Percentiles rank a stretch among this genome's conserved stretches.
These are phyloP conservation scores for Cutaneotrichosporon sp. DNA, from an alignment of 1,284 basidiomycete species.

Conservation along the genomic window DNA sequence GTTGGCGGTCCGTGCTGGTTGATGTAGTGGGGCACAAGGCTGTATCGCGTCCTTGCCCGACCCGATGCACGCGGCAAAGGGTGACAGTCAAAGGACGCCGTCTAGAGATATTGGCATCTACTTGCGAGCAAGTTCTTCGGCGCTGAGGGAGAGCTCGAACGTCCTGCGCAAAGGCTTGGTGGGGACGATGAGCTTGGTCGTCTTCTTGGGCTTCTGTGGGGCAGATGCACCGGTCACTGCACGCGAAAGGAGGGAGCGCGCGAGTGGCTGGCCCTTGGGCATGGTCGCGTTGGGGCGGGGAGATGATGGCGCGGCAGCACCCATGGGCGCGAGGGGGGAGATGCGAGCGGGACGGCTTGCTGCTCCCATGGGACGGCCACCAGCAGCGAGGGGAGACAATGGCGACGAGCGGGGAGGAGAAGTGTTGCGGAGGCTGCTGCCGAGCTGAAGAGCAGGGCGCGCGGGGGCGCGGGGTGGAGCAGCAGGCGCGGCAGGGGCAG, in stretches of 20 bases:
- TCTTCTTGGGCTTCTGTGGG: constrained; percentile 18
- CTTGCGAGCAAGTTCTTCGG: constrained; percentile 36
- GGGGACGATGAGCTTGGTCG: constrained; percentile 42
- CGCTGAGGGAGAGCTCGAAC: constrained; percentile 40
- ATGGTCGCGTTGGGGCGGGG: constrained; percentile 8
- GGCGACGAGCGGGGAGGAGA: constrained; percentile 13
- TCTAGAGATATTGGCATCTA: too few species aligned
- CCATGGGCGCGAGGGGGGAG: constrained; percentile 1
- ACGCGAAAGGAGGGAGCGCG: constrained; percentile 36
- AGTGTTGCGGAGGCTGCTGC: not conserved
- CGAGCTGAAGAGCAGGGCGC: not conserved
- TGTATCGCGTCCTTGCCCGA: not conserved
- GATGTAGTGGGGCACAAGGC: not conserved
- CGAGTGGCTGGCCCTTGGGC: constrained; percentile 39
- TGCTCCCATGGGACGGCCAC: not conserved
- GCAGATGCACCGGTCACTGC: constrained; percentile 13
- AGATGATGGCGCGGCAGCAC: not conserved
- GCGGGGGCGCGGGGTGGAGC: not conserved
- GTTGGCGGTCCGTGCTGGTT: not conserved
- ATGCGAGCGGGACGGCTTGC: not conserved
- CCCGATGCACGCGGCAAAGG: not conserved
- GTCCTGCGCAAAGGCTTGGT: constrained; percentile 40
- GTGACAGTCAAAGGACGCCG: too few species aligned
- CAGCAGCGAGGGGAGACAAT: constrained; percentile 5
- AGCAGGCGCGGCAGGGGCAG: not conserved